phyloP scores from a whole-genome alignment of 116 monocot genomes.

The Phalaenopsis hybrid region DNA sequence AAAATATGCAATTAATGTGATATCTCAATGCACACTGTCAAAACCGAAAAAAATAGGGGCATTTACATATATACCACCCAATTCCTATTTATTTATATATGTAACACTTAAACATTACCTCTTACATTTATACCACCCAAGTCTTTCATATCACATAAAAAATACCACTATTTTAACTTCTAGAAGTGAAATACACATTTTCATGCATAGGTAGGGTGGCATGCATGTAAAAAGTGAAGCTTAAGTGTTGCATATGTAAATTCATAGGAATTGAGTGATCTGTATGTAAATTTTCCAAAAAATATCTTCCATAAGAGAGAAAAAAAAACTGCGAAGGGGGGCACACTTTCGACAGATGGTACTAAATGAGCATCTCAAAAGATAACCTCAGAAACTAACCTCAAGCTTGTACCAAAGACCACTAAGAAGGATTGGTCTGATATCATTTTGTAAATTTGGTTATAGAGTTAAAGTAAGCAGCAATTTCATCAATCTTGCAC shows the following conservation, averaged over 20 bases:
- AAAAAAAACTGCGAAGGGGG: background rate
- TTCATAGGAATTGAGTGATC: no score
- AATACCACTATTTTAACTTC: no score
- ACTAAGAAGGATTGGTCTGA: slow-evolving; percentile 9
- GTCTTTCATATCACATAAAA: no score
- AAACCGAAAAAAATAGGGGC: background rate
- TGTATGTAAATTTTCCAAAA: no score
- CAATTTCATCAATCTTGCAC: slow-evolving; percentile 44
- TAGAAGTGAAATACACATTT: no score
- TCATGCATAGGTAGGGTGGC: no score
- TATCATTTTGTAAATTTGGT: slow-evolving; percentile 26
- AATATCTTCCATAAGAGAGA: background rate
- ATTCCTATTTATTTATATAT: no score
- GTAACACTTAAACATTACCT: no score
- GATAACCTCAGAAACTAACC: slow-evolving; percentile 8
- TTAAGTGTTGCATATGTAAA: no score
- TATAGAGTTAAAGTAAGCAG: slow-evolving; percentile 32
- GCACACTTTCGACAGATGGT: background rate
- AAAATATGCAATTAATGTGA: background rate
- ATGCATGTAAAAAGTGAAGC: no score
- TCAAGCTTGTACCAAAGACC: slow-evolving; percentile 9
- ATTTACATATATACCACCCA: no score
- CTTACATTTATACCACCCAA: no score
- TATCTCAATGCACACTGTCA: background rate
- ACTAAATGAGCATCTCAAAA: slow-evolving; percentile 7